Evolutionary conservation across 768 basidiomycete species (phyloP).

Genomic region (Mrakia hoshinonis): DNA sequence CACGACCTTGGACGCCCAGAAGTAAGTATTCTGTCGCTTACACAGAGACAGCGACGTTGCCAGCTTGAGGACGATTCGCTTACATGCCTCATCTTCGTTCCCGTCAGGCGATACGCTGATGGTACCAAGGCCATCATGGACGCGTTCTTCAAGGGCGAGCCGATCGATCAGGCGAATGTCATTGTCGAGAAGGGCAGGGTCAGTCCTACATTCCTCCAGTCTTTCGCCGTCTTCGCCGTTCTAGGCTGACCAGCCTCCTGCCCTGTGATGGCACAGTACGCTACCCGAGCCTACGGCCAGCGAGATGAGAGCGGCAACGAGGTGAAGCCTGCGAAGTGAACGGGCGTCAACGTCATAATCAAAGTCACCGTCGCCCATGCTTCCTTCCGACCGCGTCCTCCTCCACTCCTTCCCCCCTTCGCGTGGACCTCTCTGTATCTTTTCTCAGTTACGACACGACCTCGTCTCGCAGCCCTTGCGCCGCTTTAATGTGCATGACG

Average conservation of each 20-base stretch:
- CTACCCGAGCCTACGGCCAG: slow-evolving; percentile 21
- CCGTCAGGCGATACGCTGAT: slow-evolving; percentile 56
- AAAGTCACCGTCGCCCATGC: too few relatives aligned
- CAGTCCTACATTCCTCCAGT: slow-evolving; percentile 37
- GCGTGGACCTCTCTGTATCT: too few relatives aligned
- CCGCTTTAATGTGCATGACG: too few relatives aligned
- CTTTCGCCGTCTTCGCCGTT: slow-evolving; percentile 36
- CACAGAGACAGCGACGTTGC: too few relatives aligned
- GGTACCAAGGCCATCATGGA: slow-evolving; percentile 63
- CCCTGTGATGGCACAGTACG: background rate
- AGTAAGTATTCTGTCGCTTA: slow-evolving; percentile 28
- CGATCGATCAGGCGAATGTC: slow-evolving; percentile 58
- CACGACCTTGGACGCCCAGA: slow-evolving; percentile 67
- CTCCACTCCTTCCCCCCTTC: too few relatives aligned
- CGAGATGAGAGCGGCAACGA: slow-evolving; percentile 12
- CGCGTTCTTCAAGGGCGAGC: slow-evolving; percentile 33
- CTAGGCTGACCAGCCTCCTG: background rate
- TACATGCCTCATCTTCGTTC: background rate
- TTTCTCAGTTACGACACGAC: too few relatives aligned
- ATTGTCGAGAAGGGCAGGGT: slow-evolving; percentile 63
- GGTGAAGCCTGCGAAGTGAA: background rate
- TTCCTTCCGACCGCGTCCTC: too few relatives aligned
- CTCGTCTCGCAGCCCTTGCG: too few relatives aligned
- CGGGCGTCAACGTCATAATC: too few relatives aligned
- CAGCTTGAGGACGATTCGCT: background rate